Conservation (phyloP, 176 grass and related monocot species). For the Echinochloa phyllopogon region DNA sequence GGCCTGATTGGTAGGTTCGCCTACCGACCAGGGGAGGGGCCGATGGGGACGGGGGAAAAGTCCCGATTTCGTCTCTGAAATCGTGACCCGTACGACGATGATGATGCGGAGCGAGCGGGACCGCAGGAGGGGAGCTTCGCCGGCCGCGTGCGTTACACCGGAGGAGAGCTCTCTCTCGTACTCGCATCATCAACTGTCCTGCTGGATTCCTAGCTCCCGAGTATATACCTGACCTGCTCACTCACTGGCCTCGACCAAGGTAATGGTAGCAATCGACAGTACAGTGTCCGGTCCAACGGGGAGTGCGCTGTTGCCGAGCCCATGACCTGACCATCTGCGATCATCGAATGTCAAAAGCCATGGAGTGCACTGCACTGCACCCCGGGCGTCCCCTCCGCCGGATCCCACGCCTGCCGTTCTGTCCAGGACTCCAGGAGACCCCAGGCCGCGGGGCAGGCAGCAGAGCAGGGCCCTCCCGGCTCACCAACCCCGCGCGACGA, state of each 20-base stretch:
- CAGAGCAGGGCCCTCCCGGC: not conserved
- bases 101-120: not conserved
- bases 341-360: constrained; percentile 21
- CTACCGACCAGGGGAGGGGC: not conserved
- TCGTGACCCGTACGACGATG: not conserved
- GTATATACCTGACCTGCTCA: too few species aligned
- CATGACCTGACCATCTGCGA: not conserved
- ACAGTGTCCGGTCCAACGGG: not conserved
- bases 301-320: not conserved
- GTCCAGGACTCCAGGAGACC: not conserved
- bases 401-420: not conserved
- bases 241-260: too few species aligned
- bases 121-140: not conserved
- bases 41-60: not conserved
- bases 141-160: not conserved
- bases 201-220: too few species aligned
- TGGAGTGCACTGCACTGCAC: not conserved
- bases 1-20: not conserved
- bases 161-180: too few species aligned
- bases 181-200: not conserved
- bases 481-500: constrained; percentile 3
- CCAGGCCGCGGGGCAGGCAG: not conserved
- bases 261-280: not conserved
- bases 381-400: not conserved
- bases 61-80: too few species aligned